phyloP scores from a whole-genome alignment of 1,284 basidiomycete species.

The Rhodotorula sp. region DNA sequence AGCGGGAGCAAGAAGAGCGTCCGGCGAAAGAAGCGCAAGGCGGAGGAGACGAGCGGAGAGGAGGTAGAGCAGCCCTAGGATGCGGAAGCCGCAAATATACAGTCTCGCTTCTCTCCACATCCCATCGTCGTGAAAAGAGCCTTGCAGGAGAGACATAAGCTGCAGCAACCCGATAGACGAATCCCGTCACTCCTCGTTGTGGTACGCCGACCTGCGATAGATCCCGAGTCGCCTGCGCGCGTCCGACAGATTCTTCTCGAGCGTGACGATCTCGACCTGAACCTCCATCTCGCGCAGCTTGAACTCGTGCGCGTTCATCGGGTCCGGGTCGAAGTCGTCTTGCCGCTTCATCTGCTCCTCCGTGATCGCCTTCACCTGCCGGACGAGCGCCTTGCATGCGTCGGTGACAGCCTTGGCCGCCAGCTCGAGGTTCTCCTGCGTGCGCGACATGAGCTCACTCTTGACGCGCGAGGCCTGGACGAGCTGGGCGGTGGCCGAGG shows the following conservation, averaged over 20 bases:
- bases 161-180: no score
- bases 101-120: no score
- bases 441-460: constrained; percentile 96
- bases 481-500: constrained; percentile 92
- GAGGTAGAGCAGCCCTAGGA: not conserved
- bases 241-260: constrained; percentile 57
- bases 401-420: constrained; percentile 98
- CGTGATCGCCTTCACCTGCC: constrained; percentile 92
- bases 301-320: constrained; percentile 92
- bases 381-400: constrained; percentile 95
- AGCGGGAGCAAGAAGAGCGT: not conserved
- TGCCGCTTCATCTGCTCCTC: constrained; percentile 70
- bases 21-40: not conserved
- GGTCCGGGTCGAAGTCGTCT: constrained; percentile 83
- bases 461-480: constrained; percentile 98
- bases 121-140: not conserved
- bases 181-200: constrained; percentile 10
- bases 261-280: constrained; percentile 92
- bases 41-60: not conserved
- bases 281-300: constrained; percentile 98
- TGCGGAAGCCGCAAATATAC: no score
- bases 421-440: constrained; percentile 90
- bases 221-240: constrained; percentile 80
- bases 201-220: constrained; percentile 84
- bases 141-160: not conserved